phyloP scores from a whole-genome alignment of 2,329 filamentous ascomycete species.

The Polychaeton citri region DNA sequence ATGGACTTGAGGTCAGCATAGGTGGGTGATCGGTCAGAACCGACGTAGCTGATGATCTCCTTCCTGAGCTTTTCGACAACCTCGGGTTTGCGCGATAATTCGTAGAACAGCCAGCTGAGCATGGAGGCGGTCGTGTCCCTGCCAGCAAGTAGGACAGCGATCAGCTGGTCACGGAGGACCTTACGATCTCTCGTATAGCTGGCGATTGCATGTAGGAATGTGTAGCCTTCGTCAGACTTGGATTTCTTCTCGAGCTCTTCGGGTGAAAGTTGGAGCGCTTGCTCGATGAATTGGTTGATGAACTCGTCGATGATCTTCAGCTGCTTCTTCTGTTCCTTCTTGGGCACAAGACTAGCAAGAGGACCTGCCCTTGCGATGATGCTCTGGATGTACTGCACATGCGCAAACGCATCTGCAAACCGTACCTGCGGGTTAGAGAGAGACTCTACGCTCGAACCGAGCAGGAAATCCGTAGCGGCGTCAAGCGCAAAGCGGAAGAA shows the following conservation, averaged over 20 bases:
- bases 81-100: constrained; percentile 59
- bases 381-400: constrained; percentile 63
- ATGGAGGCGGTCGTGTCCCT: constrained; percentile 77
- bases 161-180: constrained; percentile 71
- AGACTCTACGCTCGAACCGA: constrained; percentile 60
- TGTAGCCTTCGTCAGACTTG: constrained; percentile 60
- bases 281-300: constrained; percentile 64
- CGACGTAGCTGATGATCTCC: constrained; percentile 59
- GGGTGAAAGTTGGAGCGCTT: constrained; percentile 52
- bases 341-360: constrained; percentile 50
- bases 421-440: constrained; percentile 43
- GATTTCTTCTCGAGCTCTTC: constrained; percentile 61
- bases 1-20: constrained; percentile 77
- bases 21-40: constrained; percentile 45
- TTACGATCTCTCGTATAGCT: constrained; percentile 56
- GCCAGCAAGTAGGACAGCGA: constrained; percentile 70
- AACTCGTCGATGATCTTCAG: constrained; percentile 62
- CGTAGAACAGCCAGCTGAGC: constrained; percentile 70
- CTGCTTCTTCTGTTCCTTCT: constrained; percentile 46
- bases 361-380: constrained; percentile 53
- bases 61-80: constrained; percentile 54
- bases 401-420: constrained; percentile 72
- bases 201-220: constrained; percentile 76
- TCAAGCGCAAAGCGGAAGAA: constrained; percentile 82
- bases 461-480: constrained; percentile 72